Percentiles rank a stretch among this genome's conserved stretches.
Evolutionary conservation across 768 basidiomycete genomes (phyloP).

Genomic region (Leccinum disarticulatum): DNA sequence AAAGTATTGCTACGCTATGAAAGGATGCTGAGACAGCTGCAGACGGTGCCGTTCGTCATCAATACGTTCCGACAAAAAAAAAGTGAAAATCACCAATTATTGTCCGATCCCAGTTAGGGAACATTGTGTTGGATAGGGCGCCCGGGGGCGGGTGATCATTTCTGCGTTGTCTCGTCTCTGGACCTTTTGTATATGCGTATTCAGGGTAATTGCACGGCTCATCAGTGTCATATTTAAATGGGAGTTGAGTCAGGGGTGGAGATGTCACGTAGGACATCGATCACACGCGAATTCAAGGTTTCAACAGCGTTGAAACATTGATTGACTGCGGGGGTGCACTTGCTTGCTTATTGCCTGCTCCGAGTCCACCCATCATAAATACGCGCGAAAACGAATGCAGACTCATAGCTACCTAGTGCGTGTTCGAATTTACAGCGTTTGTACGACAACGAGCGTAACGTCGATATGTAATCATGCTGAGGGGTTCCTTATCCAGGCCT

Average conservation of each 20-base stretch:
- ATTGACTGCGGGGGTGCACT: not conserved
- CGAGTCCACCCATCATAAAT: not conserved
- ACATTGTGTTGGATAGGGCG: slow-evolving; percentile 9
- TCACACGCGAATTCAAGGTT: too few relatives aligned
- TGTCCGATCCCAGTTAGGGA: slow-evolving; percentile 12
- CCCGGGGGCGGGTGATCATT: not conserved
- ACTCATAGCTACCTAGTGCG: not conserved
- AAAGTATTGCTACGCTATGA: slow-evolving; percentile 23
- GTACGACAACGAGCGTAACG: too few relatives aligned
- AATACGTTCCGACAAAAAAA: not conserved
- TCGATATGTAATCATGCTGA: too few relatives aligned
- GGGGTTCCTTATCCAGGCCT: too few relatives aligned
- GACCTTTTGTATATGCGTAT: not conserved
- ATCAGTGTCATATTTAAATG: not conserved
- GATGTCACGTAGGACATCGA: not conserved
- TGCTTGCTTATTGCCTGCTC: too few relatives aligned
- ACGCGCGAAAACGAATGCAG: not conserved
- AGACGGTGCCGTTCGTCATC: not conserved
- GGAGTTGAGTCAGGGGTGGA: not conserved
- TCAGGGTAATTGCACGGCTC: not conserved
- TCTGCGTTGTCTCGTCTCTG: not conserved
- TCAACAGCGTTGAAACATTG: too few relatives aligned
- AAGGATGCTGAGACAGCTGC: slow-evolving; percentile 17
- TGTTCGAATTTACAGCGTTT: not conserved
- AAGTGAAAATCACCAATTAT: slow-evolving; percentile 13